phyloP scores from a whole-genome alignment of 345 rosid species.

The Aegle marmelos region DNA sequence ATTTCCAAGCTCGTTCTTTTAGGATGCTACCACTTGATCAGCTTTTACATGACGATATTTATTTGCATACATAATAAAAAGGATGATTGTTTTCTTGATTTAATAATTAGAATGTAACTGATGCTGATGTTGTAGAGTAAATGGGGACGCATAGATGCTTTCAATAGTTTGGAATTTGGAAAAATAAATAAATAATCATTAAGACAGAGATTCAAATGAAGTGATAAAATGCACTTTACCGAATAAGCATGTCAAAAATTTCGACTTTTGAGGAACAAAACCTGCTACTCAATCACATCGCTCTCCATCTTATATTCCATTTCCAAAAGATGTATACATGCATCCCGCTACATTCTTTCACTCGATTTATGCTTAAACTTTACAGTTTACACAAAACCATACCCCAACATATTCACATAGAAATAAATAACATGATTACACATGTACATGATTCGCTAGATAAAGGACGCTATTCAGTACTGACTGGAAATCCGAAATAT shows the following conservation, averaged over 20 bases:
- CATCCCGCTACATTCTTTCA: not conserved
- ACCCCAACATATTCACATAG: not conserved
- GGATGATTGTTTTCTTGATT: no score
- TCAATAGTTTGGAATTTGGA: no score
- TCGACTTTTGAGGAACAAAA: not conserved
- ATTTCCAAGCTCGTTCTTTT: no score
- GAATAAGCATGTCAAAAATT: not conserved
- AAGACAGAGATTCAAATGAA: not conserved
- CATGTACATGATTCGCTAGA: not conserved
- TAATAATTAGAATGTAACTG: no score
- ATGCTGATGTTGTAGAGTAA: no score
- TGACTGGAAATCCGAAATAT: not conserved
- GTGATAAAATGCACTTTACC: not conserved
- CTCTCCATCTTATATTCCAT: not conserved
- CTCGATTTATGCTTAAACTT: not conserved
- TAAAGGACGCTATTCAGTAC: not conserved
- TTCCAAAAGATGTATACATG: not conserved
- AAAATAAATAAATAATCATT: no score
- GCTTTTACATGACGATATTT: no score
- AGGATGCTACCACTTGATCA: no score
- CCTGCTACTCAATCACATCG: not conserved
- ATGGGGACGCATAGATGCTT: no score
- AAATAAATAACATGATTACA: not conserved
- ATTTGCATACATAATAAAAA: no score
- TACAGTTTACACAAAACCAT: not conserved